These are phyloP conservation scores for Kwoniella pini DNA, from an alignment of 768 basidiomycete species.

Conservation along the genomic window DNA sequence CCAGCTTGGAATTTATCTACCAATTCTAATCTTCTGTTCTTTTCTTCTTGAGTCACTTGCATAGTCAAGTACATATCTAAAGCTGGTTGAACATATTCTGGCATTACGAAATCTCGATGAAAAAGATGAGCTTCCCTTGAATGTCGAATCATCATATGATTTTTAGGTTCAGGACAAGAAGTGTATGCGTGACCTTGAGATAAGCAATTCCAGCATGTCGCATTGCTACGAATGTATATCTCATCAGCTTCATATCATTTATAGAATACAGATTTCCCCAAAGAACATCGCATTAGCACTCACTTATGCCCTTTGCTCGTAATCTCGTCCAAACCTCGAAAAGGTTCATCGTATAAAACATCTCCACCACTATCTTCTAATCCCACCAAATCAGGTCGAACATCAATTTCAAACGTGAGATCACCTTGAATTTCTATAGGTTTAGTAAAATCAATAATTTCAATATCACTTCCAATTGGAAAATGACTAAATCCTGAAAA, in stretches of 20 bases:
- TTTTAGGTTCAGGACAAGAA: constrained; percentile 34
- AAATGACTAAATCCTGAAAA: constrained; percentile 28
- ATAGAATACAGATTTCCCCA: no score
- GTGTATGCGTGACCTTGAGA: constrained; percentile 30
- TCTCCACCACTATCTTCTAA: constrained; percentile 6
- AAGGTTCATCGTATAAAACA: constrained; percentile 20
- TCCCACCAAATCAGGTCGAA: background rate
- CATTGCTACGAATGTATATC: constrained; percentile 5
- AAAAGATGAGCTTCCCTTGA: constrained; percentile 22
- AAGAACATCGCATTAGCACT: background rate
- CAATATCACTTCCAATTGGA: constrained; percentile 24
- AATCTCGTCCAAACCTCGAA: background rate
- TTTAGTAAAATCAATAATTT: constrained; percentile 13
- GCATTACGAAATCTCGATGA: constrained; percentile 18
- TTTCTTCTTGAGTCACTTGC: constrained; percentile 26
- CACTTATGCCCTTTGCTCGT: constrained; percentile 1
- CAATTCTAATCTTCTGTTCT: constrained; percentile 25
- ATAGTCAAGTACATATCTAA: constrained; percentile 18
- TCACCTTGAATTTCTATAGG: constrained; percentile 6
- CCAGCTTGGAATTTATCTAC: constrained; percentile 27
- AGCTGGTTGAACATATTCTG: constrained; percentile 8
- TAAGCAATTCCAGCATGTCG: constrained; percentile 43
- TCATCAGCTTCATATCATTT: no score
- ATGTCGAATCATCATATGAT: constrained; percentile 27
- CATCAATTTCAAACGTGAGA: constrained; percentile 15